phyloP scores from a whole-genome alignment of 2,329 filamentous ascomycete genomes.

The Gaeumannomyces sp. region DNA sequence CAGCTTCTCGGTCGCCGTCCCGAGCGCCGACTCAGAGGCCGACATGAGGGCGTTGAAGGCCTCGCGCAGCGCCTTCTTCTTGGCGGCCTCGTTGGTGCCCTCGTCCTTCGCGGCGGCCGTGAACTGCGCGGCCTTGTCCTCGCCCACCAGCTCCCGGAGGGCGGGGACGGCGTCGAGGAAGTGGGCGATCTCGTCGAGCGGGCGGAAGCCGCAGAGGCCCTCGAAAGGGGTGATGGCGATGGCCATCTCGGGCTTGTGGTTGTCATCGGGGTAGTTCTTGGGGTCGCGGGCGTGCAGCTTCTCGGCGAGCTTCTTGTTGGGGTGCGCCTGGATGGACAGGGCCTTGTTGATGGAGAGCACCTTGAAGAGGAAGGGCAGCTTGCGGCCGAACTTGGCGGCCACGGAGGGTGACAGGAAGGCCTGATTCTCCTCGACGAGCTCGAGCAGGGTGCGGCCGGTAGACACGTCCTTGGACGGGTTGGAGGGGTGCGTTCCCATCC shows the following conservation, averaged over 20 bases:
- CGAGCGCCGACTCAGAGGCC: slow-evolving; percentile 59
- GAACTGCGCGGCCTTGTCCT: slow-evolving; percentile 53
- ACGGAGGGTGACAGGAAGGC: slow-evolving; percentile 71
- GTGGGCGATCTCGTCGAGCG: slow-evolving; percentile 76
- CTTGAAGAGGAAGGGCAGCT: slow-evolving; percentile 95
- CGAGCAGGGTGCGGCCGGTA: slow-evolving; percentile 79
- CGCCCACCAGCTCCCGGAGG: slow-evolving; percentile 61
- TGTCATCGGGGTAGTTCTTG: slow-evolving; percentile 97
- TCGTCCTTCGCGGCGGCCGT: slow-evolving; percentile 42
- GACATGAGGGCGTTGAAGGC: slow-evolving; percentile 79
- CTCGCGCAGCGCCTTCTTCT: slow-evolving; percentile 72
- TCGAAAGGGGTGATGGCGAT: slow-evolving; percentile 96
- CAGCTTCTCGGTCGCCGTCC: slow-evolving; percentile 60
- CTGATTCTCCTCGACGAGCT: slow-evolving; percentile 82
- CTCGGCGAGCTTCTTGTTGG: slow-evolving; percentile 91
- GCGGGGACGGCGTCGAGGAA: slow-evolving; percentile 60
- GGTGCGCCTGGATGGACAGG: slow-evolving; percentile 93
- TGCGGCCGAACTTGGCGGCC: slow-evolving; percentile 67
- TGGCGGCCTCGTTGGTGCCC: slow-evolving; percentile 41
- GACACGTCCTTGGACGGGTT: slow-evolving; percentile 86
- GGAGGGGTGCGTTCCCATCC: slow-evolving; percentile 98
- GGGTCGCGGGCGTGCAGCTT: slow-evolving; percentile 78
- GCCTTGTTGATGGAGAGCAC: slow-evolving; percentile 94
- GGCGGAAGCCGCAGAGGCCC: slow-evolving; percentile 91
- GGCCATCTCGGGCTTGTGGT: slow-evolving; percentile 99